These are phyloP conservation scores for Colletotrichum musae DNA, from an alignment of 2,329 filamentous ascomycete species.

Conservation along the genomic window DNA sequence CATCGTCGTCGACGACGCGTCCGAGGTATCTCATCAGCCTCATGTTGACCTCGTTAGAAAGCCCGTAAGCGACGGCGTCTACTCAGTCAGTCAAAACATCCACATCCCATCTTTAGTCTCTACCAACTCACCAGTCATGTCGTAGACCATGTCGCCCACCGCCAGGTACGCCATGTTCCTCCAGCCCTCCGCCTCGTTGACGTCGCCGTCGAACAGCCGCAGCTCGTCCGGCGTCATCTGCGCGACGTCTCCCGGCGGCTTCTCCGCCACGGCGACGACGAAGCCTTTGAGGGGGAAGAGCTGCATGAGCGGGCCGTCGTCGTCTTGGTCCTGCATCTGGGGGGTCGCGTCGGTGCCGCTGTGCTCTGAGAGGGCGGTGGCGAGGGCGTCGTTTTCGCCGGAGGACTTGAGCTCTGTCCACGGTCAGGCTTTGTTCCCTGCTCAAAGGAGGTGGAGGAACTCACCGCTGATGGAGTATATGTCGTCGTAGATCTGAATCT, in stretches of 20 bases:
- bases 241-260: not conserved
- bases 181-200: not conserved
- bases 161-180: slow-evolving; percentile 26
- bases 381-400: not conserved
- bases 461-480: slow-evolving; percentile 20
- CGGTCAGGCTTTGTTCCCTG: no score
- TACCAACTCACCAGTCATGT: slow-evolving; percentile 37
- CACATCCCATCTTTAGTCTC: not conserved
- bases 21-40: slow-evolving; percentile 20
- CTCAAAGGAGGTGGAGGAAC: no score
- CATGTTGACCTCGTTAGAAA: not conserved
- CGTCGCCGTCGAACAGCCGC: slow-evolving; percentile 4
- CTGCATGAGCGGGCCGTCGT: slow-evolving; percentile 2
- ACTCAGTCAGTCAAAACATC: not conserved
- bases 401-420: no score
- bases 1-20: not conserved
- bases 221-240: slow-evolving; percentile 1
- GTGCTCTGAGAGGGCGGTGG: not conserved
- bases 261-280: slow-evolving; percentile 7
- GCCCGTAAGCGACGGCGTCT: slow-evolving; percentile 22
- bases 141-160: slow-evolving; percentile 30
- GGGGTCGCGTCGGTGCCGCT: slow-evolving; percentile 23
- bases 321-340: not conserved
- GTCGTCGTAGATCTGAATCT: slow-evolving; percentile 14
- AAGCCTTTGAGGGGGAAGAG: slow-evolving; percentile 13